Evolutionary conservation across 139 green algal genomes (phyloP).

Genomic region (Tetraselmis chui): DNA sequence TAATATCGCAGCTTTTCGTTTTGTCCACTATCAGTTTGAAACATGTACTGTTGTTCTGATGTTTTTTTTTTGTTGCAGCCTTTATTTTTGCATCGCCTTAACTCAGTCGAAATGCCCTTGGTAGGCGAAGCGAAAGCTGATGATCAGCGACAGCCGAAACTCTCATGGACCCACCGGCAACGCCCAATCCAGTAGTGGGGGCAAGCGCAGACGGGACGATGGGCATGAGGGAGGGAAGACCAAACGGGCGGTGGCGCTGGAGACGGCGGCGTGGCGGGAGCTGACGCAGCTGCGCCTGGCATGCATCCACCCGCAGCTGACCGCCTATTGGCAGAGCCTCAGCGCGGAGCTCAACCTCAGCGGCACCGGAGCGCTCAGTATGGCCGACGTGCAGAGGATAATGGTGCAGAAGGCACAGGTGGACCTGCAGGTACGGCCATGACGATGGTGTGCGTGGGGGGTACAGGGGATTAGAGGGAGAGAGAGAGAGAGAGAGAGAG

Average conservation of each 20-base stretch:
- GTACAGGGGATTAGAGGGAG: too few relatives aligned
- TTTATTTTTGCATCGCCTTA: too few relatives aligned
- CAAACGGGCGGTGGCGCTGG: background rate
- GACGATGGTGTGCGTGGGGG: too few relatives aligned
- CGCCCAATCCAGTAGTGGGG: too few relatives aligned
- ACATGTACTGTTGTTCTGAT: too few relatives aligned
- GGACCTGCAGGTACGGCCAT: too few relatives aligned
- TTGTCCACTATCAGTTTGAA: too few relatives aligned
- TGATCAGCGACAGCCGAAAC: background rate
- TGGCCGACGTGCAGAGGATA: background rate
- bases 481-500: too few relatives aligned
- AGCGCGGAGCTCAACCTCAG: background rate
- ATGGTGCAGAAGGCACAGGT: background rate
- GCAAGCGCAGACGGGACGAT: background rate
- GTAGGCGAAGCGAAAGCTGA: background rate
- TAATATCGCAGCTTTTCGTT: too few relatives aligned
- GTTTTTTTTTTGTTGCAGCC: too few relatives aligned
- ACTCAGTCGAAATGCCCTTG: too few relatives aligned
- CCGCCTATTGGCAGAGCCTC: background rate
- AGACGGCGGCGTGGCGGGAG: background rate
- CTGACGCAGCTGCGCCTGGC: background rate
- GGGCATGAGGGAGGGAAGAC: background rate
- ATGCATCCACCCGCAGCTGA: background rate
- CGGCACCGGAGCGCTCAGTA: background rate
- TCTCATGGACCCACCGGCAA: background rate